Percentiles rank a stretch among this genome's conserved stretches.
These are phyloP conservation scores for Cordyceps farinosa DNA, from an alignment of 2,329 filamentous ascomycete species.

Conservation along the genomic window DNA sequence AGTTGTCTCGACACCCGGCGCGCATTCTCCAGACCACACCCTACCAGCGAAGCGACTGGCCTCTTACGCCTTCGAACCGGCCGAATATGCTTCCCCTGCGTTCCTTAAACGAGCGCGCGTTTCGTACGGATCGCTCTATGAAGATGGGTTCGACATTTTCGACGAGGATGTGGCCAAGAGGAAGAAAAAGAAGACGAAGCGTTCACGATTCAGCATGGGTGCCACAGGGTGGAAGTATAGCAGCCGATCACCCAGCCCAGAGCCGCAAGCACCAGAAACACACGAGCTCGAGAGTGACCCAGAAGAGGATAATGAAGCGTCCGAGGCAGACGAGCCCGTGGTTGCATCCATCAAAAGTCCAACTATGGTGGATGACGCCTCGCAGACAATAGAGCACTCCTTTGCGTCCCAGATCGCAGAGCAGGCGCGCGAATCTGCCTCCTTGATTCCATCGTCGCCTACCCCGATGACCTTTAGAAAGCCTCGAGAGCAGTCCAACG, in stretches of 20 bases:
- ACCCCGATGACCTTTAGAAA: conserved; percentile 17
- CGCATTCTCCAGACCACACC: conserved; percentile 21
- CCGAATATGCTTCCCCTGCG: conserved; percentile 71
- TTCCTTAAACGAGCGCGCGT: conserved; percentile 70
- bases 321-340: conserved; percentile 15
- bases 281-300: conserved; percentile 25
- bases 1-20: conserved; percentile 20
- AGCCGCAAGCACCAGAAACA: conserved; percentile 44
- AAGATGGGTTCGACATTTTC: conserved; percentile 63
- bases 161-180: conserved; percentile 62
- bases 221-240: conserved; percentile 71
- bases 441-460: conserved; percentile 15
- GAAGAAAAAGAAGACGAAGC: conserved; percentile 61
- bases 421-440: conserved; percentile 23
- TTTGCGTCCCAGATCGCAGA: conserved; percentile 29
- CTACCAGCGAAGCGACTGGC: conserved; percentile 33
- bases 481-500: background rate
- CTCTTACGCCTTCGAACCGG: conserved; percentile 36
- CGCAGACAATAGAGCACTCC: conserved; percentile 31
- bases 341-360: conserved; percentile 19
- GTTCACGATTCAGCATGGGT: conserved; percentile 63
- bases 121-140: conserved; percentile 65
- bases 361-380: conserved; percentile 35
- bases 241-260: conserved; percentile 68
- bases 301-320: conserved; percentile 10